Evolutionary conservation across 345 rosid species (phyloP), one percentile per base, ranked within the genome.

Genomic region (Trapa bicornis): DNA sequence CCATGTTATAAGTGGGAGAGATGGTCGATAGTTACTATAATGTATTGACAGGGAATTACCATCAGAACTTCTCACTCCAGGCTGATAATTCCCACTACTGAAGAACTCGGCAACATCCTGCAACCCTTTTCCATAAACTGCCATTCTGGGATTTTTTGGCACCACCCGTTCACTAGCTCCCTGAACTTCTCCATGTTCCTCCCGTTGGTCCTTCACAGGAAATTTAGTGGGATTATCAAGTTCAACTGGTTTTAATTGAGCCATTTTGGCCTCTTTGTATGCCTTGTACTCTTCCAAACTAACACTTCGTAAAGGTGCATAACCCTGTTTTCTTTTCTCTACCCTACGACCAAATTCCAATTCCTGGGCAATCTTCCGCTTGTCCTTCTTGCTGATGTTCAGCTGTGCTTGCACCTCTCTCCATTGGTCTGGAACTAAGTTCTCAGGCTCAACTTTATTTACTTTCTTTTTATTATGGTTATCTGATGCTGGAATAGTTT

Each of bases 91-190:
- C 53, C 74, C 83, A 64, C 90, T 79, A 15, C 81, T 81, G 64
- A 93, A 86, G 50, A 90, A 87, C 47, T 82, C 82, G 3, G 83
- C 67, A 62, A 93, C 86, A 68, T 93, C 89, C 50, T 90, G 96
- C 71, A 93, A 82, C 16, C 98, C 95, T 73, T 68, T 86, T 32
- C 98, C 97, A 66, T 88, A 93, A 53, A 90, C 99, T 0, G 90
- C 99, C 96, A 96, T 86, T 72, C 87, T 90, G 4, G 99, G 96
- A 66, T 88, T 87, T 85, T 79, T 89, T 1, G 96, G 89, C 2
- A 78, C 80, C 63, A 77, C 88, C 48, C 96, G 82, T 73, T 85
- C 86, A 63, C 74, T 74, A 53, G 73, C 61, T 38, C 63, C 32
- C 45, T 54, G 33, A 38, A 42, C 36, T 35, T 45, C 38, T 67